phyloP scores from a whole-genome alignment of 2,329 filamentous ascomycete genomes.

The Trichophaea hybrida region DNA sequence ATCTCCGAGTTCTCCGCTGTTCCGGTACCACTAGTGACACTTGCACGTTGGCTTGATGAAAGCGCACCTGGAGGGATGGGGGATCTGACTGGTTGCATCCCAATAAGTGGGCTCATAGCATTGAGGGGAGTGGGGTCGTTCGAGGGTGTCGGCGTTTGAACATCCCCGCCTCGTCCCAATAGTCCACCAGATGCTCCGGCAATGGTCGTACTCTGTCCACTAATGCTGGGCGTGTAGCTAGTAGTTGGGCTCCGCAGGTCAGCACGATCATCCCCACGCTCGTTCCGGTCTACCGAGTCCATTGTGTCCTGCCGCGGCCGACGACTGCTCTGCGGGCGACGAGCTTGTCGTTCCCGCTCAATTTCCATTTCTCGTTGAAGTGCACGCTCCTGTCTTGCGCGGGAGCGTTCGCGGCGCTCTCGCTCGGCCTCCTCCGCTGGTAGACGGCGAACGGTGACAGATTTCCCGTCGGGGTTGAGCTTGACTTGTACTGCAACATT shows the following conservation, averaged over 20 bases:
- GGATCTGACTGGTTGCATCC: not conserved
- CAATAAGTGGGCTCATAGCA: slow-evolving; percentile 1
- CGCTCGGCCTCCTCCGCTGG: slow-evolving; percentile 20
- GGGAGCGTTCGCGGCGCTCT: slow-evolving; percentile 17
- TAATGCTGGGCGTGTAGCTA: not conserved
- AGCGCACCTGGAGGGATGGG: not conserved
- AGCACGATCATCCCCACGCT: not conserved
- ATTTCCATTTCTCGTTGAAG: slow-evolving; percentile 16
- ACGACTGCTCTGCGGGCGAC: slow-evolving; percentile 5
- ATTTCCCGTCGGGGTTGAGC: slow-evolving; percentile 42
- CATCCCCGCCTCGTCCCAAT: slow-evolving; percentile 10
- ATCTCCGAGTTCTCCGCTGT: slow-evolving; percentile 22
- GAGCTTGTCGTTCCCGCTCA: slow-evolving; percentile 14
- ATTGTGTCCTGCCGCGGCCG: slow-evolving; percentile 7
- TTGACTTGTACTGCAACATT: slow-evolving; percentile 43
- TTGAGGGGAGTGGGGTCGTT: not conserved
- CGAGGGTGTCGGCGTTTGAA: not conserved
- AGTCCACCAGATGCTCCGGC: slow-evolving; percentile 19
- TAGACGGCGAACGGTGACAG: slow-evolving; percentile 30
- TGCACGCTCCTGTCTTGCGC: not conserved
- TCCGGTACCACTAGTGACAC: slow-evolving; percentile 15
- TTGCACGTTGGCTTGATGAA: slow-evolving; percentile 19
- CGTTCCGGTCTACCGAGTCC: slow-evolving; percentile 1
- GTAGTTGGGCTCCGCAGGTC: not conserved
- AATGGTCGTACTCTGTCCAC: slow-evolving; percentile 16